These are phyloP conservation scores for Rhodotorula kratochvilovae DNA, from an alignment of 768 basidiomycete genomes.

Conservation along the genomic window DNA sequence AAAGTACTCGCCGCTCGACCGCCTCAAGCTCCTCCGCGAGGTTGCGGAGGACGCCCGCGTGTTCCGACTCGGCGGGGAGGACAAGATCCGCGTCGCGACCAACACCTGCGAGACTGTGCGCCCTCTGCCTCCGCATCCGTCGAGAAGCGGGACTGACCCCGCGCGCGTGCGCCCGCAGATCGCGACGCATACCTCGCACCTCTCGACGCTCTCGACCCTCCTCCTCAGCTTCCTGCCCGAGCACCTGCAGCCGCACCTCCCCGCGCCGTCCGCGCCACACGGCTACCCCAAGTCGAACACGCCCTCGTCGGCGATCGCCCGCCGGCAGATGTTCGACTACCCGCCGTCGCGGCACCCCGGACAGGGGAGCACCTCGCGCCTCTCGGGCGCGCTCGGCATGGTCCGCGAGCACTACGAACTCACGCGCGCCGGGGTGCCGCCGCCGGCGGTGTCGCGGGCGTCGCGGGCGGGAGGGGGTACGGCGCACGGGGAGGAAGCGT, in stretches of 20 bases:
- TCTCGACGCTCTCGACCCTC: constrained; percentile 34
- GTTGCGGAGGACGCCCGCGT: constrained; percentile 80
- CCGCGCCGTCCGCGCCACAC: constrained; percentile 31
- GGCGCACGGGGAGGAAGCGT: constrained; percentile 13
- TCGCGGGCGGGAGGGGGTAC: background rate
- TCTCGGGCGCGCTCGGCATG: constrained; percentile 20
- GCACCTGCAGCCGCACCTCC: constrained; percentile 36
- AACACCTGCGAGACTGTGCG: constrained; percentile 43
- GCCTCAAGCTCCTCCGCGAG: constrained; percentile 79
- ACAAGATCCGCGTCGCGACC: constrained; percentile 45
- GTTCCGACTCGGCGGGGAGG: constrained; percentile 43
- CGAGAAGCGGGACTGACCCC: too few species aligned
- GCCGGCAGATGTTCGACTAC: constrained; percentile 35
- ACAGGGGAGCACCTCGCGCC: constrained; percentile 7
- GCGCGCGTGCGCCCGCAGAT: constrained; percentile 29
- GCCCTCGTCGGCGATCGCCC: constrained; percentile 2
- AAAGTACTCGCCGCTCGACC: constrained; percentile 52
- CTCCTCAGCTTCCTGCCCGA: constrained; percentile 38
- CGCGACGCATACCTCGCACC: constrained; percentile 33
- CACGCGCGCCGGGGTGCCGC: background rate
- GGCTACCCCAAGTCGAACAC: constrained; percentile 29
- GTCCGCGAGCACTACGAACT: constrained; percentile 33
- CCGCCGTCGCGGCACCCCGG: constrained; percentile 20
- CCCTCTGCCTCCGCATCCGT: too few species aligned
- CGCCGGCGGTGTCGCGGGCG: background rate